A percentile compares a stretch with the other conserved stretches of the same genome.
These are phyloP conservation scores for Acacia acuminata DNA, from an alignment of 306 rosid genomes.

Conservation along the genomic window DNA sequence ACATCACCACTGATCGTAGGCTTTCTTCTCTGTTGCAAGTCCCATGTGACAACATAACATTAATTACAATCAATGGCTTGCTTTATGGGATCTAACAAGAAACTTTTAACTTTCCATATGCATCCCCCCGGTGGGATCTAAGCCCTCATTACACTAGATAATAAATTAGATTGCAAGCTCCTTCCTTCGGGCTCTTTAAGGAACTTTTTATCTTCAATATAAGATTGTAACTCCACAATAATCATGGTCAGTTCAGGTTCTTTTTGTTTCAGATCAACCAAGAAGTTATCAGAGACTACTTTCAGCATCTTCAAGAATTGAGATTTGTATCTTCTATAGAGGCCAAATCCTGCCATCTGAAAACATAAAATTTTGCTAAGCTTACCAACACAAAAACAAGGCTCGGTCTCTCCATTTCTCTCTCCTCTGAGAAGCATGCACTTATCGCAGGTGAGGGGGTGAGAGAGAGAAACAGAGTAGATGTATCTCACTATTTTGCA, in stretches of 20 bases:
- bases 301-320: slow-evolving; percentile 59
- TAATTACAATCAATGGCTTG: background rate
- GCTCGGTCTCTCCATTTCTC: background rate
- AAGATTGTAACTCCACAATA: slow-evolving; percentile 51
- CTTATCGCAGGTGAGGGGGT: too few relatives aligned
- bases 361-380: background rate
- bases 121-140: background rate
- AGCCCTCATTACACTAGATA: slow-evolving; percentile 40
- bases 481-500: slow-evolving; percentile 10
- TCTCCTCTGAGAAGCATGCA: background rate
- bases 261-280: slow-evolving; percentile 44
- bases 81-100: background rate
- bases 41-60: background rate
- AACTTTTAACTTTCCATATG: slow-evolving; percentile 14
- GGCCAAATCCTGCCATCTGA: slow-evolving; percentile 59
- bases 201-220: slow-evolving; percentile 59
- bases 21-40: background rate
- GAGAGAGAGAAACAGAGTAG: too few relatives aligned
- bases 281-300: slow-evolving; percentile 42
- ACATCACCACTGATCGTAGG: background rate
- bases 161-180: slow-evolving; percentile 50
- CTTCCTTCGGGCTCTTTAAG: slow-evolving; percentile 63
- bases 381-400: background rate
- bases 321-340: slow-evolving; percentile 56
- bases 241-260: slow-evolving; percentile 32